These are phyloP conservation scores for Hygrophorus pudorinus DNA, from an alignment of 768 basidiomycete species.

Conservation along the genomic window DNA sequence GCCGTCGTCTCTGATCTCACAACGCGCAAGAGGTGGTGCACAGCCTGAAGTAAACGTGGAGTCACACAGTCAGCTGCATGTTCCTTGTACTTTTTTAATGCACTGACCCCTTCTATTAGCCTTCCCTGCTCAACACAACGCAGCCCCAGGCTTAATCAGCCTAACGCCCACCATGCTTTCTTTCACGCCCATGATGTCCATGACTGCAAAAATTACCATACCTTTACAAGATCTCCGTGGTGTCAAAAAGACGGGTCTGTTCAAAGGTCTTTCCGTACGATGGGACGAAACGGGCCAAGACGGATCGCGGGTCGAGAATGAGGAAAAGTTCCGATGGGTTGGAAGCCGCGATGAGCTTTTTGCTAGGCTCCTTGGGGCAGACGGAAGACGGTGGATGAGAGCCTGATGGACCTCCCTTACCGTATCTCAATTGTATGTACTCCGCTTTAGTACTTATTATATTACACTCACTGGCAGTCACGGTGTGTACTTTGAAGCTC, in stretches of 20 bases:
- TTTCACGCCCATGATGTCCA: constrained; percentile 46
- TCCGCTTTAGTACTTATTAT: not conserved
- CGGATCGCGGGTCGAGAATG: constrained; percentile 25
- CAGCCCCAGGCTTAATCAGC: constrained; percentile 50
- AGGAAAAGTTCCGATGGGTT: constrained; percentile 52
- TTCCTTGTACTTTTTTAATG: not conserved
- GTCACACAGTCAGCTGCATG: constrained; percentile 23
- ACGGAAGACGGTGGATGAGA: constrained; percentile 40
- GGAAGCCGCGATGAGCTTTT: constrained; percentile 58
- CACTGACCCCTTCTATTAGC: constrained; percentile 24
- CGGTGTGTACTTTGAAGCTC: not conserved
- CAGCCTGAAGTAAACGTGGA: constrained; percentile 15
- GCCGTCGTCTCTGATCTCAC: constrained; percentile 11
- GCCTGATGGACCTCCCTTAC: constrained; percentile 18
- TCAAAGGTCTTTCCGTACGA: constrained; percentile 42
- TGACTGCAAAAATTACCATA: constrained; percentile 34
- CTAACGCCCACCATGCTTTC: constrained; percentile 36
- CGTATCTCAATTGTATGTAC: too few species aligned
- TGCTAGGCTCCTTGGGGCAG: constrained; percentile 46
- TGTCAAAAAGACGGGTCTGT: constrained; percentile 45
- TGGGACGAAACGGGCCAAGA: constrained; percentile 25
- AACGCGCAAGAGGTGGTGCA: constrained; percentile 6
- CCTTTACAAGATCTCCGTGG: constrained; percentile 36
- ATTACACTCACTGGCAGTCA: not conserved
- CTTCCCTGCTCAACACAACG: constrained; percentile 48